Evolutionary conservation across 2,329 filamentous ascomycete species (phyloP).

Genomic region (Madurella mycetomatis): DNA sequence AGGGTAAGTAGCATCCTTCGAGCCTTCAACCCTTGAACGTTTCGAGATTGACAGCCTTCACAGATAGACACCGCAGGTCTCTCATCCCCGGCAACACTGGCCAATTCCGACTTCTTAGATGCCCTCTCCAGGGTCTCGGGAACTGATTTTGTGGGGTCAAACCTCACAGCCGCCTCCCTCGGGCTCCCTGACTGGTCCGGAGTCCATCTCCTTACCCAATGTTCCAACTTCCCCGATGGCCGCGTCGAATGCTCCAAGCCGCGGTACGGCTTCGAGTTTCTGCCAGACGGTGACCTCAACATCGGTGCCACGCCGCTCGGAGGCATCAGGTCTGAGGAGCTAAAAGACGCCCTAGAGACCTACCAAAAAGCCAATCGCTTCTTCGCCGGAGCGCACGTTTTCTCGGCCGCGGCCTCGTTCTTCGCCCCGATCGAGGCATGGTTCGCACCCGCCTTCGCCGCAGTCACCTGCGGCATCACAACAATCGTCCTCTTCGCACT

Average conservation of each 20-base stretch:
- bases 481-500: slow-evolving; percentile 28
- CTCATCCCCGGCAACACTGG: slow-evolving; percentile 30
- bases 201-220: slow-evolving; percentile 33
- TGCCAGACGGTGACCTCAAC: slow-evolving; percentile 31
- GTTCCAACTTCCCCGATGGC: slow-evolving; percentile 25
- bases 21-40: neutral
- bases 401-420: slow-evolving; percentile 24
- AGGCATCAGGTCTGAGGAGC: slow-evolving; percentile 17
- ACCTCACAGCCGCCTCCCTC: slow-evolving; percentile 27
- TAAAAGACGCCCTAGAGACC: slow-evolving; percentile 25
- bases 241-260: slow-evolving; percentile 28
- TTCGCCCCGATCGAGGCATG: slow-evolving; percentile 24
- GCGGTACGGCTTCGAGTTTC: slow-evolving; percentile 30
- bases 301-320: slow-evolving; percentile 27
- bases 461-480: slow-evolving; percentile 22
- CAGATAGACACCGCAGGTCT: slow-evolving; percentile 32
- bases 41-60: neutral
- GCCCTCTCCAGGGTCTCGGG: slow-evolving; percentile 32
- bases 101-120: slow-evolving; percentile 29
- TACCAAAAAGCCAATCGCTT: slow-evolving; percentile 29
- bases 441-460: slow-evolving; percentile 15
- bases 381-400: slow-evolving; percentile 29
- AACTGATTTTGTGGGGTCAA: slow-evolving; percentile 31
- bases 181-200: slow-evolving; percentile 30
- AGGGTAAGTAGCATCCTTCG: slow-evolving; percentile 26